Evolutionary conservation across 2,329 filamentous ascomycete genomes (phyloP).

Genomic region (Gliomastix tumulicola): DNA sequence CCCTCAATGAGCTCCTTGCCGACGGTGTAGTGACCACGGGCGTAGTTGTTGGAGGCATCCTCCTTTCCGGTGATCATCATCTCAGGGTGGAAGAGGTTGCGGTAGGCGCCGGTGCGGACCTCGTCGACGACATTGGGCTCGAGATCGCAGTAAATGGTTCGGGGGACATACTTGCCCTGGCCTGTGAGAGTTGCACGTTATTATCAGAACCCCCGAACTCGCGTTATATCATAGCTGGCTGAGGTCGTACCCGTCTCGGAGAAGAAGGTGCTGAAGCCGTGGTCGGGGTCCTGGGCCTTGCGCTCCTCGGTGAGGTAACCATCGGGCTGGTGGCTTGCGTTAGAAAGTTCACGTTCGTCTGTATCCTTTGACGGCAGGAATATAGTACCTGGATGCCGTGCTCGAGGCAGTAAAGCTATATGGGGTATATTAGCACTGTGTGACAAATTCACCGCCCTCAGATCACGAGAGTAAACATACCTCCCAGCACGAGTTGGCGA

Average conservation of each 20-base stretch:
- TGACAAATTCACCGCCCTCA: no score
- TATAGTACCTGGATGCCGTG: conserved; percentile 98
- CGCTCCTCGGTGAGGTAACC: conserved; percentile 98
- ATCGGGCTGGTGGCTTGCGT: conserved; percentile 62
- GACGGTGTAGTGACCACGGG: conserved; percentile 98
- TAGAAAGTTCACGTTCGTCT: no score
- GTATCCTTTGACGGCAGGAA: no score
- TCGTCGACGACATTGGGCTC: conserved; percentile 99
- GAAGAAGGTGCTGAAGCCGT: conserved; percentile 99
- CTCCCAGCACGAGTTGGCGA: conserved; percentile 99
- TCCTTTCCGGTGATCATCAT: conserved; percentile 99
- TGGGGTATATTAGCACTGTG: conserved; percentile 20
- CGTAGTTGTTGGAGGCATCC: conserved; percentile 99
- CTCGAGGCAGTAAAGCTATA: conserved; percentile 98
- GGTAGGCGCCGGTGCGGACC: conserved; percentile 95
- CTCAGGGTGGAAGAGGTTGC: conserved; percentile 95
- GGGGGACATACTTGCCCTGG: conserved; percentile 97
- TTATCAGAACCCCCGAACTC: no score
- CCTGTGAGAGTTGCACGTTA: conserved; percentile 42
- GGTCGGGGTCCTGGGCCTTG: conserved; percentile 86
- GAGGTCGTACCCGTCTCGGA: conserved; percentile 91
- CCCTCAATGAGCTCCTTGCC: conserved; percentile 99
- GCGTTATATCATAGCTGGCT: no score
- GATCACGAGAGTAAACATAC: conserved; percentile 56
- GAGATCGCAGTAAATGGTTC: conserved; percentile 99